Evolutionary conservation across 1,139 yeast species (phyloP).

Genomic region (Blastobotrys apis): DNA sequence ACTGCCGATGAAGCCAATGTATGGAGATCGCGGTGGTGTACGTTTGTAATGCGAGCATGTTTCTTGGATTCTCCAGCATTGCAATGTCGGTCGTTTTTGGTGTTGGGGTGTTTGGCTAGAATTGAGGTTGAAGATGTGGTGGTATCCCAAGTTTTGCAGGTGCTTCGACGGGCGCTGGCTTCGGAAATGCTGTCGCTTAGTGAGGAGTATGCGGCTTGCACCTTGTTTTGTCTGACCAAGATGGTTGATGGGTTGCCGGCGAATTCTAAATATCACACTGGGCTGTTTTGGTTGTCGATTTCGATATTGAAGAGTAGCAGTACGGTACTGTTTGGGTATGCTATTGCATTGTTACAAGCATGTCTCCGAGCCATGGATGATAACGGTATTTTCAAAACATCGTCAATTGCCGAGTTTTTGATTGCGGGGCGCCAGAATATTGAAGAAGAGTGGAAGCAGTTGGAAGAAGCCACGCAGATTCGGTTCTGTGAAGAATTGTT

Average conservation of each 20-base stretch:
- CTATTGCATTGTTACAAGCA: conserved; percentile 27
- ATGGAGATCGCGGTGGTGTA: conserved; percentile 70
- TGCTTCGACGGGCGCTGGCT: conserved; percentile 29
- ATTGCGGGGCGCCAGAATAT: conserved; percentile 42
- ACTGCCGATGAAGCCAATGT: conserved; percentile 45
- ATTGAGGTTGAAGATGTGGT: conserved; percentile 60
- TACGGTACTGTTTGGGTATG: conserved; percentile 25
- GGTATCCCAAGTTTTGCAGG: conserved; percentile 45
- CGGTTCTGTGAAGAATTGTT: conserved; percentile 44
- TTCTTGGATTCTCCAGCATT: conserved; percentile 54
- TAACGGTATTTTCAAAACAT: conserved; percentile 27
- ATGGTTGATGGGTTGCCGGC: conserved; percentile 59
- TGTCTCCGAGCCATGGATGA: conserved; percentile 29
- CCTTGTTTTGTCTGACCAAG: conserved; percentile 46
- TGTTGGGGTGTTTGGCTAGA: conserved; percentile 66
- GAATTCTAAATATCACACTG: conserved; percentile 50
- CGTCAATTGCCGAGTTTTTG: conserved; percentile 29
- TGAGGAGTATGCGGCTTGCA: conserved; percentile 35
- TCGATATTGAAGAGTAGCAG: conserved; percentile 35
- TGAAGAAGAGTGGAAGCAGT: conserved; percentile 42
- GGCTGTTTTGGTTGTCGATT: conserved; percentile 64
- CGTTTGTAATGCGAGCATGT: conserved; percentile 62
- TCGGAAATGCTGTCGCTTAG: conserved; percentile 35
- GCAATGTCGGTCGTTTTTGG: conserved; percentile 67
- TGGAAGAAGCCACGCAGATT: conserved; percentile 47